A percentile compares a stretch with the other conserved stretches of the same genome.
Conservation (phyloP, 2,329 filamentous ascomycete genomes). For the Ophiocordyceps unilateralis region DNA sequence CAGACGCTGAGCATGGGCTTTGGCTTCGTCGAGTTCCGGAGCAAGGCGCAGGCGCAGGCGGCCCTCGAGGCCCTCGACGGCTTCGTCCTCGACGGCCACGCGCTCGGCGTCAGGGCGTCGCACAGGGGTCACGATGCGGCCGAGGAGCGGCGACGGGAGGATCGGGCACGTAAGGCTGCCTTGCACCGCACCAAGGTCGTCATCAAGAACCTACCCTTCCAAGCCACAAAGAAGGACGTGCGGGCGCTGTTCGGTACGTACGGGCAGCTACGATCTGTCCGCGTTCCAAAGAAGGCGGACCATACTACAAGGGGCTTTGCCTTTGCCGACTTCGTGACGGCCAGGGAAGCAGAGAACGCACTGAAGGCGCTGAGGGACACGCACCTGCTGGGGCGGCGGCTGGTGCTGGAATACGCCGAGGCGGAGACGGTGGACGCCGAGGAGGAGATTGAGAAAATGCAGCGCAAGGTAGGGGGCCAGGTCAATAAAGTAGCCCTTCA, state of each 20-base stretch:
- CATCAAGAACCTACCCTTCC: slow-evolving; percentile 96
- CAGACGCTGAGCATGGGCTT: slow-evolving; percentile 93
- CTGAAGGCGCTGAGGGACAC: slow-evolving; percentile 84
- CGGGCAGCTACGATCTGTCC: slow-evolving; percentile 80
- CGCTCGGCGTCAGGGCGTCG: slow-evolving; percentile 68
- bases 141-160: slow-evolving; percentile 68
- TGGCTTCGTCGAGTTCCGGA: slow-evolving; percentile 80
- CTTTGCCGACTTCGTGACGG: slow-evolving; percentile 88
- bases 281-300: slow-evolving; percentile 91
- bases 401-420: slow-evolving; percentile 84
- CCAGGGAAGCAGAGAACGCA: slow-evolving; percentile 77
- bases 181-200: slow-evolving; percentile 77
- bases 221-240: slow-evolving; percentile 85
- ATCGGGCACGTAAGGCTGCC: slow-evolving; percentile 65
- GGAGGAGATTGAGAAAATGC: slow-evolving; percentile 92
- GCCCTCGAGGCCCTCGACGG: slow-evolving; percentile 80
- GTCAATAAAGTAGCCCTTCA: slow-evolving; percentile 81
- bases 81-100: slow-evolving; percentile 71
- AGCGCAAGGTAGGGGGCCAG: slow-evolving; percentile 84
- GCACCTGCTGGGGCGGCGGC: slow-evolving; percentile 73
- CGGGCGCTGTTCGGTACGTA: slow-evolving; percentile 74
- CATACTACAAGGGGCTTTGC: slow-evolving; percentile 79
- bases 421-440: slow-evolving; percentile 82
- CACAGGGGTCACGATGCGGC: slow-evolving; percentile 78
- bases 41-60: slow-evolving; percentile 59